phyloP scores from a whole-genome alignment of 805 yeast genomes.

The Lipomyces mesembrius region DNA sequence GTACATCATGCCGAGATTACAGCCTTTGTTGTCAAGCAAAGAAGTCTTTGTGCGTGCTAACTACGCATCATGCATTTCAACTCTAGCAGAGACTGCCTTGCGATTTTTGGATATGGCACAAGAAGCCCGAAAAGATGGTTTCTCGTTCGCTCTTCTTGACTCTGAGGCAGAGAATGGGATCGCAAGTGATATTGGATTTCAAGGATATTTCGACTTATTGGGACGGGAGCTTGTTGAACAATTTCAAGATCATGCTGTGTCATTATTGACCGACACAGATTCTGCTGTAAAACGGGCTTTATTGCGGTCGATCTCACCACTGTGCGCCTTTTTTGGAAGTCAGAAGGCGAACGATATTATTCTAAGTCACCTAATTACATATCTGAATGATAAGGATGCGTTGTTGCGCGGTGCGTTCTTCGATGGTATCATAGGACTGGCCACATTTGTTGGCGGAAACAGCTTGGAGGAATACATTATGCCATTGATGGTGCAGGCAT shows the following conservation, averaged over 20 bases:
- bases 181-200: conserved; percentile 34
- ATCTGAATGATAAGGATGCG: conserved; percentile 77
- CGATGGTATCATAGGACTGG: conserved; percentile 69
- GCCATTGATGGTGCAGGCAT: conserved; percentile 81
- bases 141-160: conserved; percentile 43
- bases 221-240: conserved; percentile 55
- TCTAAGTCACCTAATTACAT: conserved; percentile 87
- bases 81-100: conserved; percentile 66
- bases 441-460: conserved; percentile 78
- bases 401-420: conserved; percentile 73
- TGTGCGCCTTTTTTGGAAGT: conserved; percentile 82
- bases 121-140: conserved; percentile 47
- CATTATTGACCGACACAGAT: conserved; percentile 70
- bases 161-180: conserved; percentile 54
- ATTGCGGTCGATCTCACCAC: conserved; percentile 69
- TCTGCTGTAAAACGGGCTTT: conserved; percentile 71
- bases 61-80: conserved; percentile 75
- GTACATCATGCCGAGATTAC: conserved; percentile 74
- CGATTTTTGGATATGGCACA: conserved; percentile 64
- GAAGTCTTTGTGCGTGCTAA: conserved; percentile 60
- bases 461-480: conserved; percentile 85
- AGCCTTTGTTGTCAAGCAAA: conserved; percentile 50
- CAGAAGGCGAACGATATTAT: conserved; percentile 88
- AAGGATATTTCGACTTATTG: conserved; percentile 44
- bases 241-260: conserved; percentile 68